Evolutionary conservation across 2,329 filamentous ascomycete species (phyloP).

Genomic region (Dactylonectria macrodidyma): DNA sequence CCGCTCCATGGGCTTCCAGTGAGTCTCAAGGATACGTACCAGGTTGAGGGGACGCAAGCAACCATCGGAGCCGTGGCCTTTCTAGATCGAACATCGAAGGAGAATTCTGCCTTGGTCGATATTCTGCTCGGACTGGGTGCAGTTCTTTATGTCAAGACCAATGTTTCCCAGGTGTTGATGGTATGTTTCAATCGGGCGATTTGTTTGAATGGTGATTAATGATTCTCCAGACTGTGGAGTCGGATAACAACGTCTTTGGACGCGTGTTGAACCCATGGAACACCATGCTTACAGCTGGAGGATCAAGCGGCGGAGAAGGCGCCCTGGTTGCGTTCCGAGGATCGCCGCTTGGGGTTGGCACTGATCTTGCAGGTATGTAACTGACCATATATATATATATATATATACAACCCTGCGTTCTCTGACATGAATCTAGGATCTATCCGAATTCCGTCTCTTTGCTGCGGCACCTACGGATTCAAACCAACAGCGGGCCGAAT

Average conservation of each 20-base stretch:
- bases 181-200: background rate
- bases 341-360: slow-evolving; percentile 51
- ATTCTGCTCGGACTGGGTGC: slow-evolving; percentile 26
- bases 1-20: slow-evolving; percentile 28
- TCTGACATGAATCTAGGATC: slow-evolving; percentile 33
- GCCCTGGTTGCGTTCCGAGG: slow-evolving; percentile 53
- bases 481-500: slow-evolving; percentile 29
- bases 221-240: slow-evolving; percentile 22
- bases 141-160: slow-evolving; percentile 34
- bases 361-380: slow-evolving; percentile 49
- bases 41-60: slow-evolving; percentile 15
- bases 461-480: slow-evolving; percentile 38
- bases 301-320: slow-evolving; percentile 69
- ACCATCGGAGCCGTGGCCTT: slow-evolving; percentile 24
- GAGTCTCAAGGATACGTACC: slow-evolving; percentile 30
- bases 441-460: slow-evolving; percentile 44
- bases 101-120: slow-evolving; percentile 23
- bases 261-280: slow-evolving; percentile 72
- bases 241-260: slow-evolving; percentile 67
- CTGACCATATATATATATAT: background rate
- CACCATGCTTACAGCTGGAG: slow-evolving; percentile 69
- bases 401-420: background rate
- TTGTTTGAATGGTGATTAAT: background rate
- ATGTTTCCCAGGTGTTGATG: slow-evolving; percentile 35
- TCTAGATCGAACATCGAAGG: slow-evolving; percentile 8